phyloP scores from a whole-genome alignment of 768 basidiomycete genomes.

The Termitomyces sp. region DNA sequence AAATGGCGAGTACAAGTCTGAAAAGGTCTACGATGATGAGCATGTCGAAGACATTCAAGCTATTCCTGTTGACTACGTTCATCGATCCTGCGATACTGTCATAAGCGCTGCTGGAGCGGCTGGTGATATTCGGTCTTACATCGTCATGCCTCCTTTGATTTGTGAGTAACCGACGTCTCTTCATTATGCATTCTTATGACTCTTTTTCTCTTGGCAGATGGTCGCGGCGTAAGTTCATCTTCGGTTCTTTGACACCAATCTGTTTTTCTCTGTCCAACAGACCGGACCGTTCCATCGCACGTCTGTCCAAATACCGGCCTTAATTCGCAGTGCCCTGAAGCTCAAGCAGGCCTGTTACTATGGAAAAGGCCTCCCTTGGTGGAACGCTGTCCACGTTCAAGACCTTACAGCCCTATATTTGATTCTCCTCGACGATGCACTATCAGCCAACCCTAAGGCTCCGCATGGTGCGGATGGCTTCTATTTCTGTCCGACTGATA shows the following conservation, averaged over 20 bases:
- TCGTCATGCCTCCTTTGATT: slow-evolving; percentile 13
- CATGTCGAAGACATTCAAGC: slow-evolving; percentile 14
- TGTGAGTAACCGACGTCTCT: neutral
- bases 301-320: slow-evolving; percentile 12
- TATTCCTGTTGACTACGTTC: slow-evolving; percentile 13
- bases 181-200: neutral
- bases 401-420: slow-evolving; percentile 9
- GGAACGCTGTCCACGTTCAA: slow-evolving; percentile 15
- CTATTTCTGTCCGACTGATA: slow-evolving; percentile 13
- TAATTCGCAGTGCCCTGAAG: slow-evolving; percentile 14
- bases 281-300: slow-evolving; percentile 16
- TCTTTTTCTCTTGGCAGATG: slow-evolving; percentile 4
- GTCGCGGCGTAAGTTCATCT: slow-evolving; percentile 10
- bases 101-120: slow-evolving; percentile 12
- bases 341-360: slow-evolving; percentile 10
- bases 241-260: neutral
- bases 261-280: neutral
- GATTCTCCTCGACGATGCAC: slow-evolving; percentile 10
- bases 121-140: slow-evolving; percentile 12
- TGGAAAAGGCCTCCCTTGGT: slow-evolving; percentile 11
- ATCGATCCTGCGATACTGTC: slow-evolving; percentile 10
- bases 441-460: slow-evolving; percentile 6
- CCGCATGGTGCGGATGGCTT: slow-evolving; percentile 13
- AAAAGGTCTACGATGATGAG: slow-evolving; percentile 14
- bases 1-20: slow-evolving; percentile 9